Conservation (phyloP, 306 rosid species). For the Cicer arietinum region DNA sequence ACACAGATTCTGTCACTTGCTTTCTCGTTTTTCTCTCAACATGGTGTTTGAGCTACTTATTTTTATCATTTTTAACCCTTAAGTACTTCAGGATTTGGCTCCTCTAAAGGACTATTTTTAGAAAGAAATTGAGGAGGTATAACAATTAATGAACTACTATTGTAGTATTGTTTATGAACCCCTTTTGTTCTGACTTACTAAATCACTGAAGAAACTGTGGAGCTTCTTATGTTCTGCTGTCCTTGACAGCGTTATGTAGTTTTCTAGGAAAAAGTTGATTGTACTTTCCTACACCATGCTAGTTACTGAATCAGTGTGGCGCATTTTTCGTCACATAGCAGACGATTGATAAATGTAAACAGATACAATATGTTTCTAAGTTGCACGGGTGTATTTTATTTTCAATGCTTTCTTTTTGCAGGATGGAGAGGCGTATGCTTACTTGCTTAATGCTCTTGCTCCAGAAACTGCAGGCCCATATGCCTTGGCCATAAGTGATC, state of each 20-base stretch:
- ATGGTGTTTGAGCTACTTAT: background rate
- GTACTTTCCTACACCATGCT: slow-evolving; percentile 24
- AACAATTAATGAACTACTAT: background rate
- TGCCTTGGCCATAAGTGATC: slow-evolving; percentile 65
- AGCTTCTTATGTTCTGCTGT: slow-evolving; percentile 38
- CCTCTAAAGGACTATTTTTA: slow-evolving; percentile 6
- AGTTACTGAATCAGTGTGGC: slow-evolving; percentile 24
- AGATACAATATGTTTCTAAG: slow-evolving; percentile 31
- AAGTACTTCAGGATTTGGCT: slow-evolving; percentile 14
- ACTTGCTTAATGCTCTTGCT: slow-evolving; percentile 93
- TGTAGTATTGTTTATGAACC: slow-evolving; percentile 15
- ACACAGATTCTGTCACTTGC: background rate
- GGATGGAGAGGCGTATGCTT: slow-evolving; percentile 98
- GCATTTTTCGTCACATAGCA: slow-evolving; percentile 15
- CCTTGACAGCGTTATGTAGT: slow-evolving; percentile 19
- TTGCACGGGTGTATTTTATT: slow-evolving; percentile 16
- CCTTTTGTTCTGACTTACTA: slow-evolving; percentile 14
- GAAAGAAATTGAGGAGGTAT: slow-evolving; percentile 10
- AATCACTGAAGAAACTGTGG: slow-evolving; percentile 30
- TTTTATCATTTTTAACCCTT: background rate
- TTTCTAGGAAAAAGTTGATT: slow-evolving; percentile 35
- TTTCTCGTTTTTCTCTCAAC: slow-evolving; percentile 1
- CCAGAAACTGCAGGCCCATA: slow-evolving; percentile 86
- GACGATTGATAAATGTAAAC: background rate
- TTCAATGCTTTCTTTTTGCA: slow-evolving; percentile 54